phyloP scores from a whole-genome alignment of 306 rosid genomes.

The Glycine tomentella region DNA sequence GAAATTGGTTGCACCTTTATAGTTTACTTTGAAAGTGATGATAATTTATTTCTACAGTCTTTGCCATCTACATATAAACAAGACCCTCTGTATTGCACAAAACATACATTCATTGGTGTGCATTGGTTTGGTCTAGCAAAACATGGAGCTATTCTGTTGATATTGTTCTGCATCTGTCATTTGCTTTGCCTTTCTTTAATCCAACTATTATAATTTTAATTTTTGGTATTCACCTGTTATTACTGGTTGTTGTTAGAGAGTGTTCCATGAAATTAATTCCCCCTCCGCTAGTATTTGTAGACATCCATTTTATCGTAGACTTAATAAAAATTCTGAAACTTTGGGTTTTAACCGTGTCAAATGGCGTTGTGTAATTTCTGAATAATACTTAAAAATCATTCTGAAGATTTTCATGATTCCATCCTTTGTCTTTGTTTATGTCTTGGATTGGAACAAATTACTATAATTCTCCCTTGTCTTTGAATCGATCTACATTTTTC shows the following conservation, averaged over 20 bases:
- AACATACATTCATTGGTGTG: neutral
- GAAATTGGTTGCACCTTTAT: conserved; percentile 13
- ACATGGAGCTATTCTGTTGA: neutral
- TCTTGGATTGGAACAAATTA: too few species aligned
- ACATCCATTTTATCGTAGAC: too few species aligned
- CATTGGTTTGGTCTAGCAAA: conserved; percentile 24
- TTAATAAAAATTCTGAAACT: too few species aligned
- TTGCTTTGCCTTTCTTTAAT: neutral
- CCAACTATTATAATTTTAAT: neutral
- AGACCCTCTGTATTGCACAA: neutral
- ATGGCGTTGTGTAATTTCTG: neutral
- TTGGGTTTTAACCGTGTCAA: too few species aligned
- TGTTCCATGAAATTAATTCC: neutral
- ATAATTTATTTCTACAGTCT: neutral
- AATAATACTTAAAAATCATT: neutral
- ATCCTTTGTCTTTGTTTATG: neutral
- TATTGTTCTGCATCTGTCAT: neutral
- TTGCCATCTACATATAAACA: neutral
- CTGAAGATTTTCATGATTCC: neutral
- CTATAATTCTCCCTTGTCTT: too few species aligned
- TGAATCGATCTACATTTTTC: too few species aligned
- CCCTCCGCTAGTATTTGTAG: neutral
- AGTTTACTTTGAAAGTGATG: conserved; percentile 20
- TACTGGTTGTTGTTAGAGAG: neutral
- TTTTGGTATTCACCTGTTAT: neutral